phyloP scores from a whole-genome alignment of 2,329 filamentous ascomycete genomes.

The Myriosclerotinia scirpicola region DNA sequence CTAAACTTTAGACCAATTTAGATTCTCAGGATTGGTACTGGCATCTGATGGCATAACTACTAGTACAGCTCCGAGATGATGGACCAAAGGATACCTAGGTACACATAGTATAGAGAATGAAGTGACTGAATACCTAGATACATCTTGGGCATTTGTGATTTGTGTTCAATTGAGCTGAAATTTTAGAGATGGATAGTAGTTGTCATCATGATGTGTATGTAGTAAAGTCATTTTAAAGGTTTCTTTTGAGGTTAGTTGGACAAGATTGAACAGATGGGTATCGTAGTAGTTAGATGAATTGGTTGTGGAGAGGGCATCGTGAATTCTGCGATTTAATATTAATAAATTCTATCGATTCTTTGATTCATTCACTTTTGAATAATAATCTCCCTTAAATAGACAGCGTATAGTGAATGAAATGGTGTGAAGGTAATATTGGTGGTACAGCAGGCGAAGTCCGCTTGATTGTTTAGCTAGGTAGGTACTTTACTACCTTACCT shows the following conservation, averaged over 20 bases:
- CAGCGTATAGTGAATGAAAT: neutral
- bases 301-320: no score
- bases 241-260: neutral
- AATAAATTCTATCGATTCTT: neutral
- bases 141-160: no score
- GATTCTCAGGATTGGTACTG: neutral
- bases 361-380: neutral
- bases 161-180: neutral
- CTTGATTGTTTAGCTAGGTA: neutral
- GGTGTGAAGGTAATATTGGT: slow-evolving; percentile 1
- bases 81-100: neutral
- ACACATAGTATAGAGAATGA: neutral
- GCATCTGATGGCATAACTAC: neutral
- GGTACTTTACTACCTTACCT: neutral
- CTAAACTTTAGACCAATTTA: neutral
- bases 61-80: neutral
- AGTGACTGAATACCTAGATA: neutral
- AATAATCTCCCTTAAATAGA: no score
- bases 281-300: neutral
- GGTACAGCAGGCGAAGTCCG: slow-evolving; percentile 9
- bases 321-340: no score
- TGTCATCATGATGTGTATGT: neutral
- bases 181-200: neutral
- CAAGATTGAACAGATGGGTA: neutral
- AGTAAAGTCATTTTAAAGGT: neutral